These are phyloP conservation scores for Penicillium alfredii DNA, from an alignment of 495 filamentous ascomycete species.

Conservation along the genomic window DNA sequence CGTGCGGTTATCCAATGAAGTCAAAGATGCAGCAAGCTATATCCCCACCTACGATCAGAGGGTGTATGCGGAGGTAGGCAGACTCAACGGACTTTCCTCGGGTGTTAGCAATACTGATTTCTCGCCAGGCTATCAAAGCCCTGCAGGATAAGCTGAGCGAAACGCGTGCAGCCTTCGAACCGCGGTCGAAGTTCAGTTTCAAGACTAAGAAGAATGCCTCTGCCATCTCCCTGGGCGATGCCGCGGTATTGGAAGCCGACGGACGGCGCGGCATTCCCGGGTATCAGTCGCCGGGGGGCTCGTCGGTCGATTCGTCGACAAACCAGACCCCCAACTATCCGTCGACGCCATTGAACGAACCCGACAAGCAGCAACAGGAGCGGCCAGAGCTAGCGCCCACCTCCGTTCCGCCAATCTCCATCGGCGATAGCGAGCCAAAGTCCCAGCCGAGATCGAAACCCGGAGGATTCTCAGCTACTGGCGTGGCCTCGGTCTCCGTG, in stretches of 20 bases:
- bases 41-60: conserved; percentile 74
- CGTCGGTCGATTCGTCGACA: conserved; percentile 46
- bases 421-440: conserved; percentile 14
- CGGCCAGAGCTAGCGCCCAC: conserved; percentile 35
- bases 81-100: neutral
- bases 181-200: conserved; percentile 68
- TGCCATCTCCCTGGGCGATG: conserved; percentile 52
- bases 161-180: conserved; percentile 50
- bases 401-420: conserved; percentile 23
- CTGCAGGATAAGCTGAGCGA: conserved; percentile 60
- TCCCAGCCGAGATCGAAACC: conserved; percentile 15
- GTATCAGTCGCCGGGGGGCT: conserved; percentile 37
- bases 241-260: conserved; percentile 45
- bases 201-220: conserved; percentile 57
- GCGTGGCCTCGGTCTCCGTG: conserved; percentile 54
- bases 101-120: conserved; percentile 2
- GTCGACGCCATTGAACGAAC: conserved; percentile 45
- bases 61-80: conserved; percentile 59
- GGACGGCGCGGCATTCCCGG: conserved; percentile 39
- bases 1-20: conserved; percentile 57
- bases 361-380: conserved; percentile 31
- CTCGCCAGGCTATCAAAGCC: conserved; percentile 56
- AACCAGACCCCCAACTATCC: conserved; percentile 49
- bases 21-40: conserved; percentile 61
- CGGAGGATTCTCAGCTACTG: conserved; percentile 23